These are phyloP conservation scores for Dioszegia aurantiaca DNA, from an alignment of 768 basidiomycete species.

Conservation along the genomic window DNA sequence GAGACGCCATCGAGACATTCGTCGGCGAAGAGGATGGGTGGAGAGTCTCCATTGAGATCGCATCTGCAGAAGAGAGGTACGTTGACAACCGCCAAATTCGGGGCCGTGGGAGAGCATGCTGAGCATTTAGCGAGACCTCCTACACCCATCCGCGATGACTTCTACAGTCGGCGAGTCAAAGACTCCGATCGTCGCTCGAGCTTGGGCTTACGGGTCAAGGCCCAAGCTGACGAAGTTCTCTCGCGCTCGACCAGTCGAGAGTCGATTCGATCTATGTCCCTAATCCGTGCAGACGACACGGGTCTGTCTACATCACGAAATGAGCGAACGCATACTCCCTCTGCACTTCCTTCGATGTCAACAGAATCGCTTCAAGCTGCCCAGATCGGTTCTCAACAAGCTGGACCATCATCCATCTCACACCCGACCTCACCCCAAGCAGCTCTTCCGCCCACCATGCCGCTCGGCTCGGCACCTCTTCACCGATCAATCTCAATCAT, in stretches of 20 bases:
- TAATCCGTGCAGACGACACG: too few species aligned
- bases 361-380: too few species aligned
- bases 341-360: too few species aligned
- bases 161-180: slow-evolving; percentile 13
- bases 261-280: neutral
- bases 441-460: neutral
- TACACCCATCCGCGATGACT: slow-evolving; percentile 13
- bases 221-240: neutral
- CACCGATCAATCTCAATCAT: neutral
- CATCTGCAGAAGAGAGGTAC: neutral
- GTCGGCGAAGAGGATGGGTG: too few species aligned
- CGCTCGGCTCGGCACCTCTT: neutral
- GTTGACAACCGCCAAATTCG: neutral
- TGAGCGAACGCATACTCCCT: too few species aligned
- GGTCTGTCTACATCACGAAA: too few species aligned
- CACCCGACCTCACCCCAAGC: too few species aligned
- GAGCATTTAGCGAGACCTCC: neutral
- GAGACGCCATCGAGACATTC: too few species aligned
- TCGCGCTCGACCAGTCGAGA: neutral
- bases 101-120: neutral
- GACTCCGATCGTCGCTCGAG: slow-evolving; percentile 12
- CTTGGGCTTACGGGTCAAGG: neutral
- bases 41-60: too few species aligned
- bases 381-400: too few species aligned
- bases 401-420: too few species aligned